These are phyloP conservation scores for Zymoseptoria pseudotritici DNA, from an alignment of 2,329 filamentous ascomycete genomes.

Conservation along the genomic window DNA sequence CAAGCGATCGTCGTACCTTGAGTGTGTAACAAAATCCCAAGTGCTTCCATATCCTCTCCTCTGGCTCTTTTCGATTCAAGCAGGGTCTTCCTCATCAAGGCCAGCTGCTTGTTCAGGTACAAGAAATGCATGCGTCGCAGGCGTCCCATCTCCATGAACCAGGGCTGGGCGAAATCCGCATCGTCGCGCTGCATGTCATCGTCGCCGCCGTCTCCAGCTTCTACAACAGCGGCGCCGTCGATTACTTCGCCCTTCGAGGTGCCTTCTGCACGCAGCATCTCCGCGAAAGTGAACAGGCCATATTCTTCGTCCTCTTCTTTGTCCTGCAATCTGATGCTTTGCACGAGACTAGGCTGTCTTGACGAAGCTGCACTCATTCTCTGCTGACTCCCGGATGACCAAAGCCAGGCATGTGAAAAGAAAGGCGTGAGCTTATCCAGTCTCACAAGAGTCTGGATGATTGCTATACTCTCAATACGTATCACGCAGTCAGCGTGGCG, in stretches of 20 bases:
- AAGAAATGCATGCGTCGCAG: slow-evolving; percentile 1
- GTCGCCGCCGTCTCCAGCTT: too few relatives aligned
- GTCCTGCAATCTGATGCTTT: too few relatives aligned
- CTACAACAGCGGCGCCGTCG: too few relatives aligned
- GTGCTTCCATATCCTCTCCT: background rate
- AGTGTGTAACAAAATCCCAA: background rate
- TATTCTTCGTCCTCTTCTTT: background rate
- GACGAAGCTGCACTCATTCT: too few relatives aligned
- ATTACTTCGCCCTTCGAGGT: too few relatives aligned
- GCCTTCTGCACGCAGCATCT: background rate
- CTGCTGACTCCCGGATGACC: too few relatives aligned
- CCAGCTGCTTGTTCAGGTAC: background rate
- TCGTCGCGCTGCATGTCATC: background rate
- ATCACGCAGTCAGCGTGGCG: too few relatives aligned
- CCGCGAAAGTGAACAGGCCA: background rate
- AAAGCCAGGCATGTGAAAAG: too few relatives aligned
- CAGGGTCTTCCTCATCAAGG: background rate
- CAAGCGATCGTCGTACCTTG: background rate
- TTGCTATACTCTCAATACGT: too few relatives aligned
- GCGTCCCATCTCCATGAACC: background rate
- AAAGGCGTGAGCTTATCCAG: too few relatives aligned
- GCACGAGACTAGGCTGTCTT: too few relatives aligned
- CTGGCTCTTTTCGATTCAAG: background rate
- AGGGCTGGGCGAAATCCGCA: background rate
- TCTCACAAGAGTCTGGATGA: too few relatives aligned